Base-by-base conservation (phyloP, 441 rosid species). In the Pelargonium exstipulatum region DNA sequence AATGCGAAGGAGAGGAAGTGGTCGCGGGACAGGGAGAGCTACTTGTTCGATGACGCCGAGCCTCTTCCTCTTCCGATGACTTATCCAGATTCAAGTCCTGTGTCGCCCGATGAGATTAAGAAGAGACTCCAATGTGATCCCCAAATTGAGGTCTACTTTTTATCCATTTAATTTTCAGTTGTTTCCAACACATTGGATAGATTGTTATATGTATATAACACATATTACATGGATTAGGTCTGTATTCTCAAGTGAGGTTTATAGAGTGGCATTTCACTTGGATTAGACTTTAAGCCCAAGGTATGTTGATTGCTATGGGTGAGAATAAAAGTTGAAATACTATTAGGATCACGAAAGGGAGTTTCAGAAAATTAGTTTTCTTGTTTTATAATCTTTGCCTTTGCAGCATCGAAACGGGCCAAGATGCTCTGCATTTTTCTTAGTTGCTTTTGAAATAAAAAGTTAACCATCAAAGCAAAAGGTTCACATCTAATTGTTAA, bases 41-140 rank as follows among this genome's bases (percentile, higher is more conserved):
- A 88, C 78, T 81, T 90, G 90, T 71, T 82, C 20, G 86, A 83
- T 58, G 79, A 87, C 69, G 75, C 53, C 40, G 98, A 93, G 32
- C 85, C 88, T 62, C 97, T 94, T 68, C 98, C 96, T 68, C 95
- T 94, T 1, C 98, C 98, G 51, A 91, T 93, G 97, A 85, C 95
- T 80, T 85, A 87, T 74, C 97, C 98, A 0, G 76, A 93, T 75
- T 71, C 95, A 20, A 82, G 88, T 35, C 97, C 98, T 3, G 97
- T 88, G 17, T 14, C 90, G 9, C 84, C 87, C 0, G 93, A 84
- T 65, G 96, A 80, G 76, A 83, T 93, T 57, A 96, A 93, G 43
- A 77, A 77, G 76, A 82, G 98, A 17, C 77, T 93, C 17, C 76
- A 81, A 35, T 91, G 98, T 65, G 93, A 93, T 74, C 90, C 97